Evolutionary conservation across 1,284 basidiomycete genomes (phyloP).

Genomic region (Leccinum solheimii): DNA sequence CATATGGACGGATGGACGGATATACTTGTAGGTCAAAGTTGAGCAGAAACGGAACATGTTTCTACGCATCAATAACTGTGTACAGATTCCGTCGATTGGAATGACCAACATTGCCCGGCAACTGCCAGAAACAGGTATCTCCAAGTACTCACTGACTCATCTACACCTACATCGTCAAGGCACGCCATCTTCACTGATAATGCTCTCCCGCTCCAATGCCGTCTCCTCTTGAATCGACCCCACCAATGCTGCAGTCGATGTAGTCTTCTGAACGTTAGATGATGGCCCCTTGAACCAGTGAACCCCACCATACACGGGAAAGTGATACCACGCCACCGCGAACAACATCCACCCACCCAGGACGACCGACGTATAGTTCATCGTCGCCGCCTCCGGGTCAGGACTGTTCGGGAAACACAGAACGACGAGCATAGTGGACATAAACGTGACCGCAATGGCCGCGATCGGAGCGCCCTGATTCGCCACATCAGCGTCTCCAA

Average conservation of each 20-base stretch:
- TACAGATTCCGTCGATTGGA: background rate
- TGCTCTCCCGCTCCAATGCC: background rate
- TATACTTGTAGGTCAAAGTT: background rate
- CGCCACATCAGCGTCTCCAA: background rate
- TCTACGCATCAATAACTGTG: background rate
- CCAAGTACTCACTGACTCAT: background rate
- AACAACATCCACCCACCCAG: background rate
- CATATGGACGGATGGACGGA: too few species aligned
- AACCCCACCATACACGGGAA: background rate
- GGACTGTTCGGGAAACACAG: background rate
- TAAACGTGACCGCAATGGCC: background rate
- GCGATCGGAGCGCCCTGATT: background rate
- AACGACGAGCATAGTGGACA: background rate
- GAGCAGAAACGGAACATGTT: background rate
- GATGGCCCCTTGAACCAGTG: background rate
- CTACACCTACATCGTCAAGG: background rate
- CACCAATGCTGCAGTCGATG: background rate
- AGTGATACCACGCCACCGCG: background rate
- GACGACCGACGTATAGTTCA: constrained; percentile 1
- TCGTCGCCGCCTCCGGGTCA: background rate
- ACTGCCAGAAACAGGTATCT: background rate
- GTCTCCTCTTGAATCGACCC: background rate
- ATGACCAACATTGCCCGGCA: background rate
- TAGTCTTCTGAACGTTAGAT: background rate
- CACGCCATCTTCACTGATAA: background rate